Percentiles rank a stretch among this genome's conserved stretches.
phyloP scores from a whole-genome alignment of 164 flowering plant species.

The Warburgia ugandensis region DNA sequence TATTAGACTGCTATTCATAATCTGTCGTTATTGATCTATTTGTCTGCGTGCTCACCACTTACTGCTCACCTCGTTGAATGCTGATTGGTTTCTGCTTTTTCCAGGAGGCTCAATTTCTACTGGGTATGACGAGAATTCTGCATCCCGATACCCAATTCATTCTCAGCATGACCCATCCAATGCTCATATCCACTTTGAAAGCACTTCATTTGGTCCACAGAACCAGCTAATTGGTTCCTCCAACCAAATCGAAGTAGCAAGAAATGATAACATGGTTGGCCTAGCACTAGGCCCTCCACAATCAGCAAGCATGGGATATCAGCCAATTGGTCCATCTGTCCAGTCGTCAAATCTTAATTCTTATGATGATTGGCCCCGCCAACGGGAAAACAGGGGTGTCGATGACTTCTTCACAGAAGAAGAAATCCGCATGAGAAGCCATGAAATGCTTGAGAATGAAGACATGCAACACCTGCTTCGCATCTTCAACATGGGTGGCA shows the following conservation, averaged over 20 bases:
- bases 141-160: constrained; percentile 29
- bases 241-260: constrained; percentile 35
- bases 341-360: constrained; percentile 45
- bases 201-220: constrained; percentile 26
- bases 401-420: constrained; percentile 72
- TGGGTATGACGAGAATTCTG: constrained; percentile 38
- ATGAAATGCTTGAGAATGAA: constrained; percentile 83
- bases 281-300: constrained; percentile 58
- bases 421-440: constrained; percentile 77
- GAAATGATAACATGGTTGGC: constrained; percentile 24
- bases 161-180: constrained; percentile 23
- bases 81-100: constrained; percentile 8
- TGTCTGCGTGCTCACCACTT: too few species aligned
- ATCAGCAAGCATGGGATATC: constrained; percentile 34
- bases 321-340: constrained; percentile 36
- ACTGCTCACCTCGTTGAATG: too few species aligned
- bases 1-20: too few species aligned
- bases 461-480: constrained; percentile 92
- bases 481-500: constrained; percentile 54
- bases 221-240: constrained; percentile 34
- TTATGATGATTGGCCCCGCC: neutral
- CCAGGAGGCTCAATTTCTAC: constrained; percentile 7
- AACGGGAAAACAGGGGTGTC: neutral
- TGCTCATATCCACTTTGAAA: constrained; percentile 38
- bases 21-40: too few species aligned